Conservation (phyloP, 371 early-diverging fungal genomes). For the Mortierella sp. region DNA sequence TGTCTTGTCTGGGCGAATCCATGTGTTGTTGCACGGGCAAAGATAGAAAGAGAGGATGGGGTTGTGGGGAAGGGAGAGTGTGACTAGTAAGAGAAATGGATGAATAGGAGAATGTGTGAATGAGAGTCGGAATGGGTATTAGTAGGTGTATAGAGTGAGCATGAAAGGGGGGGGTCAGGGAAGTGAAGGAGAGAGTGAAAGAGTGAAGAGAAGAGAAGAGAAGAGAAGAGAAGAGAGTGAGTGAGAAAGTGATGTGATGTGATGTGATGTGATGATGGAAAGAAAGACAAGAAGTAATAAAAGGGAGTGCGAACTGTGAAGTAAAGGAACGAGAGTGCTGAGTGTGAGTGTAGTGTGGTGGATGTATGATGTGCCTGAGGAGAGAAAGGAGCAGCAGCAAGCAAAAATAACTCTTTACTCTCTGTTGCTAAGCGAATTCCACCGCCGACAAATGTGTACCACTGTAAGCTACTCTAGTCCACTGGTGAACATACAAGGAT, state of each 20-base stretch:
- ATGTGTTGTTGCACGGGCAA: background rate
- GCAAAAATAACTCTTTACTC: too few species aligned
- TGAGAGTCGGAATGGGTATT: background rate
- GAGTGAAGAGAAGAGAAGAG: background rate
- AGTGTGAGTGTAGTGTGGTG: too few species aligned
- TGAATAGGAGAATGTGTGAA: background rate
- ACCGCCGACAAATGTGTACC: too few species aligned
- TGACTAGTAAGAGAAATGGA: background rate
- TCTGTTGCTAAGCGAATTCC: too few species aligned
- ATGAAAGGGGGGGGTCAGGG: background rate
- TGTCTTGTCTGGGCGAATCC: background rate
- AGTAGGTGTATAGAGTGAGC: background rate
- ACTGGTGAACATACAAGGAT: conserved; percentile 1
- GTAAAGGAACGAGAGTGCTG: background rate
- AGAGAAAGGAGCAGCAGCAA: too few species aligned
- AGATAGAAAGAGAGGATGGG: conserved; percentile 8
- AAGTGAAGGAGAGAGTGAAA: background rate
- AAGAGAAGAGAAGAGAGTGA: background rate
- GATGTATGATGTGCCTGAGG: too few species aligned
- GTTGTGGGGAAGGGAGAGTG: background rate
- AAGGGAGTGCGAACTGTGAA: background rate
- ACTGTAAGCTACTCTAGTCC: too few species aligned
- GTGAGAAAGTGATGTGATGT: background rate
- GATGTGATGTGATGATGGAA: too few species aligned
- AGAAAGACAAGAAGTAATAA: background rate